Evolutionary conservation across 176 grass and related monocot genomes (phyloP), one percentile per base, ranked within the genome.

Genomic region (Lolium rigidum): DNA sequence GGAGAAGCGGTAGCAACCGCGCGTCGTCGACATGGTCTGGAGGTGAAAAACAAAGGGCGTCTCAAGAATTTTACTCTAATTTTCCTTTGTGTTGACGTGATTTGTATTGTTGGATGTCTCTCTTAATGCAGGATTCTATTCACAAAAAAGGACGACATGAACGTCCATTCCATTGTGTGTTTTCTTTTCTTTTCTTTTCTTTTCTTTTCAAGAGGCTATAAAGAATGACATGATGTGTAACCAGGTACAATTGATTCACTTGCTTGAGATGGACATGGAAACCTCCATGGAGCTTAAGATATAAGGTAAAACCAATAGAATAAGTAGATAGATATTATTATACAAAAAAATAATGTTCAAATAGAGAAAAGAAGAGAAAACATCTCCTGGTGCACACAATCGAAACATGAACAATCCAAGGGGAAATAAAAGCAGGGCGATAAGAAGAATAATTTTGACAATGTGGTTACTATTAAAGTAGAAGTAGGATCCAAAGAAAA

Each of bases 261-360:
- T 48, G 64, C 9, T 60, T 79, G 43, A 88, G 49, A 64, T 73
- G 57, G 17, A 59, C 55, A 44, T 84, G 20, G 12, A 52, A 79
- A 64, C 79, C 18, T 68, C n/a, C 37, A 41, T 62, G n/a, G 41
- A 61, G 39, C 80, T 78, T 76, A 64, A 14, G 5, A 14, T 60
- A 11, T 52, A 76, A 37, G 70, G 25, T 47, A 22, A 9, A 15
- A 20, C 43, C 41, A 35, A 7, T 4, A 74, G 25, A 51, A 38
- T 20, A 62, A 16, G 26, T 38, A 38, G 37, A 22, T 18, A 59
- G 11, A 68, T 6, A 16, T 10, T 82, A 39, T 59, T 35, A 35
- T 35, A 35, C 31, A 66, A 11, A 48, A 76, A 76, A 21, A 9
- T 14, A 2, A 72, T 20, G 5, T 66, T 47, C 7, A 21, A 47